phyloP scores from a whole-genome alignment of 1,284 basidiomycete species.

The Trichosporon asahii region DNA sequence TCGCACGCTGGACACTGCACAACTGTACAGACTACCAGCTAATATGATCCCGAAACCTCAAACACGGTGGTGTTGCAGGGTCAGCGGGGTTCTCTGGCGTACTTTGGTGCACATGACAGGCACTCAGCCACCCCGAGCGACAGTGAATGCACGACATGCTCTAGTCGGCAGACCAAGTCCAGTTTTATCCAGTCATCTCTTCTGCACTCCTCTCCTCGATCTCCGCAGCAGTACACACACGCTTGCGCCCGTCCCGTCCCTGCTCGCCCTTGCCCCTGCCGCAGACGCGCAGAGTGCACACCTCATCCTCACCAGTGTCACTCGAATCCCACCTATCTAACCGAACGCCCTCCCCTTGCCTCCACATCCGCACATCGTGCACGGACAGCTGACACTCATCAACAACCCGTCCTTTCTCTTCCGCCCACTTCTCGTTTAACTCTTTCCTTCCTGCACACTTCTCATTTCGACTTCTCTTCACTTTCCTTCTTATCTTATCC shows the following conservation, averaged over 20 bases:
- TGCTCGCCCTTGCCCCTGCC: background rate
- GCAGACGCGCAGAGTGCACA: background rate
- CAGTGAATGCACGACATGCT: background rate
- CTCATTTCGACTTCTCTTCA: background rate
- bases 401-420: background rate
- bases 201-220: background rate
- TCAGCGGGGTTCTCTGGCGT: background rate
- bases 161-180: background rate
- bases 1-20: background rate
- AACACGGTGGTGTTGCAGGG: background rate
- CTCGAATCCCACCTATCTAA: too few species aligned
- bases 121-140: background rate
- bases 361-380: background rate
- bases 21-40: background rate
- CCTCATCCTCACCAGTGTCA: background rate
- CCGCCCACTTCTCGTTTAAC: background rate
- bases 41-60: slow-evolving; percentile 6
- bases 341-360: background rate
- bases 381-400: background rate
- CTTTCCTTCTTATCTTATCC: background rate
- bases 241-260: background rate
- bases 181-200: background rate
- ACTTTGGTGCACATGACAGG: background rate
- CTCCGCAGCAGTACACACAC: background rate
- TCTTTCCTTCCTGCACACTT: background rate